A percentile compares a stretch with the other conserved stretches of the same genome.
phyloP scores from a whole-genome alignment of 768 basidiomycete species.

The Pleurotus platypus region DNA sequence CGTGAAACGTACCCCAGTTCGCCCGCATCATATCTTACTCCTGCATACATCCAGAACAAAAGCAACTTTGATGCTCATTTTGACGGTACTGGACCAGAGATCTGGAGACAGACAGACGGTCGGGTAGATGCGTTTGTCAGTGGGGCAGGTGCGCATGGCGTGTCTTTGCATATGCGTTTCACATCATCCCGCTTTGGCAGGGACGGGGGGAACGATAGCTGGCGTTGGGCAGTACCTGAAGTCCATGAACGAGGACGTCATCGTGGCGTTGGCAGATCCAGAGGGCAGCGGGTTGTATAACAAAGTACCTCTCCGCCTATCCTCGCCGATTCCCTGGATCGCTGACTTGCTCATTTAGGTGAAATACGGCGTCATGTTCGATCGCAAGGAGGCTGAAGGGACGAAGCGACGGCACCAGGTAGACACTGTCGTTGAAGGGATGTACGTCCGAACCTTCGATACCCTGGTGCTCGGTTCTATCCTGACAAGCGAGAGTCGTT shows the following conservation, averaged over 20 bases:
- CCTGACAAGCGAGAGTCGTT: background rate
- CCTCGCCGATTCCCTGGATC: background rate
- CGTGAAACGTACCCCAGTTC: slow-evolving; percentile 4
- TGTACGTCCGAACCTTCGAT: slow-evolving; percentile 37
- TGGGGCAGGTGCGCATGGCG: slow-evolving; percentile 64
- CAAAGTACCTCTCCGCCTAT: slow-evolving; percentile 48
- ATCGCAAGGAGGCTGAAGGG: slow-evolving; percentile 89
- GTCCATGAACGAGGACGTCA: slow-evolving; percentile 58
- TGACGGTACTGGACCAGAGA: slow-evolving; percentile 89
- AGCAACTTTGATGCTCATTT: slow-evolving; percentile 91
- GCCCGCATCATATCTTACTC: background rate
- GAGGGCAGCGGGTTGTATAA: slow-evolving; percentile 95
- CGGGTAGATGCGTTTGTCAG: slow-evolving; percentile 80
- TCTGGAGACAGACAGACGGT: slow-evolving; percentile 90
- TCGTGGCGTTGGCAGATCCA: slow-evolving; percentile 83
- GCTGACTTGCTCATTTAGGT: slow-evolving; percentile 39
- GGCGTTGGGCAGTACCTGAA: slow-evolving; percentile 82
- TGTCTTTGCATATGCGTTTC: background rate
- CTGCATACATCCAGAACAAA: slow-evolving; percentile 51
- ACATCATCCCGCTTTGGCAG: slow-evolving; percentile 29
- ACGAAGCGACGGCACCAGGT: slow-evolving; percentile 92
- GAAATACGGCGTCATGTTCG: slow-evolving; percentile 93
- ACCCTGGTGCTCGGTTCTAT: background rate
- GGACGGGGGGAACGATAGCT: slow-evolving; percentile 95
- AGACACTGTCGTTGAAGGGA: slow-evolving; percentile 94